Evolutionary conservation across 257 asterid species (phyloP), one percentile per base, ranked within the genome.

Genomic region (Solanum chiquidenum): DNA sequence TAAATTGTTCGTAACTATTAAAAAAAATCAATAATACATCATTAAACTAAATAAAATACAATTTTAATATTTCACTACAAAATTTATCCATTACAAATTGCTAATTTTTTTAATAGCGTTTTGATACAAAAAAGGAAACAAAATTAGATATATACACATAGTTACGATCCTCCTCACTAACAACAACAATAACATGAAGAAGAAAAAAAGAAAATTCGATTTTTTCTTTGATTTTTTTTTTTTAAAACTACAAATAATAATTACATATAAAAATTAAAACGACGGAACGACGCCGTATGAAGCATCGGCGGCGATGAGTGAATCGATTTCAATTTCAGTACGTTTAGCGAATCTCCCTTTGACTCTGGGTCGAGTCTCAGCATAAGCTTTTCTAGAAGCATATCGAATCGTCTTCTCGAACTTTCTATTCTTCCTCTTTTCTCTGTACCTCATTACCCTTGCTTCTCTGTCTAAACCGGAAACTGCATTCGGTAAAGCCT

Each of bases 351-450:
- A 95, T 80, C 98, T 87, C 1, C 98, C 98, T 88, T 94, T 95
- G 86, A 95, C 92, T 86, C 98, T 90, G 7, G 97, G 98, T 12
- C 98, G 93, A 2, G 95, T 94, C 91, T 95, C 98, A 0, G 98
- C 98, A 11, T 95, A 95, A 4, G 98, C 97, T 87, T 95, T 95
- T 55, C 98, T 91, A 11, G 98, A 95, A 1, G 98, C 98, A 73
- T 95, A 95, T 76, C 98, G 90, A 52, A 94, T 94, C 5, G 96
- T 95, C 66, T 95, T 95, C 87, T 94, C 87, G 76, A 89, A 89
- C 82, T 68, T 87, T 14, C 89, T 42, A 12, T 89, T 89, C 86
- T 89, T 89, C 27, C 91, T 85, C 5, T 95, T 95, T 95, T 94
- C 98, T 86, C 97, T 92, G 90, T 95, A 95, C 93, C 98, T 90